Conservation (phyloP, 2,329 filamentous ascomycete genomes). For the Ascocoryne sarcoides region DNA sequence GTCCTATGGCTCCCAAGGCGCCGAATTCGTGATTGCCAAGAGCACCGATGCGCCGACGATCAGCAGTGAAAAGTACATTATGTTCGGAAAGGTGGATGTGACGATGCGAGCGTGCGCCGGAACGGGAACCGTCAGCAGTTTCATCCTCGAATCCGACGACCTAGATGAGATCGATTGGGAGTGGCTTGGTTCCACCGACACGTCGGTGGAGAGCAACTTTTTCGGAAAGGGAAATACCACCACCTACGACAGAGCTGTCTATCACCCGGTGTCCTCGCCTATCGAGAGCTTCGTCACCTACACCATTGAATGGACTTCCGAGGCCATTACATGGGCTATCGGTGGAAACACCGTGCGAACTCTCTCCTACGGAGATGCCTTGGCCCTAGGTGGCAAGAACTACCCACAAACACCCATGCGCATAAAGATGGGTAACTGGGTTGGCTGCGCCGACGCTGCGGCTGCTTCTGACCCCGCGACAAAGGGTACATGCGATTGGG, state of each 20-base stretch:
- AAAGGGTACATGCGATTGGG: constrained; percentile 57
- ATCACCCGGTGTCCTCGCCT: constrained; percentile 29
- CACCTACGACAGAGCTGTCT: constrained; percentile 38
- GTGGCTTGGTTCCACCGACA: constrained; percentile 29
- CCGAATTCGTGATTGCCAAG: constrained; percentile 40
- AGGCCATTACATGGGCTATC: constrained; percentile 51
- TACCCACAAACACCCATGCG: constrained; percentile 66
- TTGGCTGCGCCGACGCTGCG: constrained; percentile 26
- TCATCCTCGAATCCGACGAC: constrained; percentile 41
- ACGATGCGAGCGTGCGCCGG: constrained; percentile 39
- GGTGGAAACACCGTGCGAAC: constrained; percentile 40
- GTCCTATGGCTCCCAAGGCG: constrained; percentile 34
- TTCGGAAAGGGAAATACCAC: constrained; percentile 47
- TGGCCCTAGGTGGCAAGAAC: constrained; percentile 40
- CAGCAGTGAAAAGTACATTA: constrained; percentile 39
- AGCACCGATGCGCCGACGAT: constrained; percentile 40
- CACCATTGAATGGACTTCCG: constrained; percentile 56
- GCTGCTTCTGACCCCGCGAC: constrained; percentile 37
- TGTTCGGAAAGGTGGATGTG: constrained; percentile 43
- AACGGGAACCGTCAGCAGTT: constrained; percentile 39
- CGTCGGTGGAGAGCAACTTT: constrained; percentile 40
- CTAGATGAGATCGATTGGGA: constrained; percentile 47
- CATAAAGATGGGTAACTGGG: constrained; percentile 52
- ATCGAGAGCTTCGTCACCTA: constrained; percentile 50
- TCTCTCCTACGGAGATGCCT: constrained; percentile 36